phyloP scores from a whole-genome alignment of 2,329 filamentous ascomycete species.

The Neonectria ditissima region DNA sequence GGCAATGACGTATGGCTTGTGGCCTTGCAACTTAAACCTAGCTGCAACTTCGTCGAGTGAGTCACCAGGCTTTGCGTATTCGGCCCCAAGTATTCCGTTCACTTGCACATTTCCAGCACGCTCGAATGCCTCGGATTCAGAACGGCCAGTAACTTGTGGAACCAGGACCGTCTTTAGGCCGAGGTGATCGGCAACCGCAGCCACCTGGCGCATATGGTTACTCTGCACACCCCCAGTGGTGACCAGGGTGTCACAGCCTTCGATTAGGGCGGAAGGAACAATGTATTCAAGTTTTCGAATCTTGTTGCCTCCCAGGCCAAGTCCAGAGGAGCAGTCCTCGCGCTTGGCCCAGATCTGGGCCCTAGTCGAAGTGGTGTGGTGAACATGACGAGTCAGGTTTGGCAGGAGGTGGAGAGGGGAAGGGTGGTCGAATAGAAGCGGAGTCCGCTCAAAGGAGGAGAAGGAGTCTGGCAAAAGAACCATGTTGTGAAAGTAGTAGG shows the following conservation, averaged over 20 bases:
- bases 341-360: not conserved
- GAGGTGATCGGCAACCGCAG: slow-evolving; percentile 39
- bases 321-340: not conserved
- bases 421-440: not conserved
- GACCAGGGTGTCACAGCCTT: slow-evolving; percentile 48
- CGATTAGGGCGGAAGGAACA: slow-evolving; percentile 47
- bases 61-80: not conserved
- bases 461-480: not conserved
- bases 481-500: not conserved
- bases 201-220: slow-evolving; percentile 52
- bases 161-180: not conserved
- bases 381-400: not conserved
- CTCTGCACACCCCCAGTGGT: slow-evolving; percentile 51
- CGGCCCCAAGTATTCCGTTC: not conserved
- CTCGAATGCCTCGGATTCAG: not conserved
- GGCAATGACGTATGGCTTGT: not conserved
- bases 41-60: not conserved
- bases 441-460: not conserved
- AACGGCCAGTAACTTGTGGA: not conserved
- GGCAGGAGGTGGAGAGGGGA: not conserved
- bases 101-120: not conserved
- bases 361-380: not conserved
- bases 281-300: slow-evolving; percentile 24
- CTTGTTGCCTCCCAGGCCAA: not conserved
- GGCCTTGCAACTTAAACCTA: not conserved